Evolutionary conservation across 1,139 yeast genomes (phyloP), one percentile per base, ranked within the genome.

Genomic region (Debaryomyces udenii): DNA sequence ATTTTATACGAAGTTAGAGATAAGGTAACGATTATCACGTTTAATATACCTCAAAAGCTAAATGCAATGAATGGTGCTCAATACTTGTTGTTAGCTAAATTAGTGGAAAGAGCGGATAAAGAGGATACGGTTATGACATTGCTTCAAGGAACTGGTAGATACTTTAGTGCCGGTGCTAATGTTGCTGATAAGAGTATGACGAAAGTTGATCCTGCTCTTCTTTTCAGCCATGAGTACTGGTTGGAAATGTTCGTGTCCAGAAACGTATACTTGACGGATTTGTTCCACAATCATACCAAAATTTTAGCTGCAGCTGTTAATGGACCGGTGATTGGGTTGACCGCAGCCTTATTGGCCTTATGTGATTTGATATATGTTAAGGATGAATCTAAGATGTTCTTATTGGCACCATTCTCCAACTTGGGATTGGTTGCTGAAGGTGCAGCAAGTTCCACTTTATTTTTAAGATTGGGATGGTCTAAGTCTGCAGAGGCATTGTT

Each of bases 381-480:
- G 52, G 80, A 83, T 48, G 82, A 78, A 43, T 53, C 58, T 30
- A 70, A 80, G 44, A 77, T 84, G 39, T 86, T 71, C 61, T 50
- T 86, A 45, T 74, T 84, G 57, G 75, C 85, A 20, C 96, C 97
- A 11, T 89, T 89, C 62, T 81, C 93, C 39, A 85, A 84, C 59
- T 75, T 89, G 54, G 96, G 96, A 2, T 74, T 89, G 53, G 93
- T 86, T 3, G 80, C 88, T 45, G 97, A 89, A 63, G 96, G 96
- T 44, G 89, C 83, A 5, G 69, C 89, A 3, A 81, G 90, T 7
- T 78, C 81, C 16, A 79, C 93, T 9, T 70, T 89, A 42, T 81
- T 86, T 31, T 63, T 72, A 52, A 76, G 95, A 55, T 69, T 89
- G 46, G 96, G 96, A 2, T 70, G 83, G 70, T 81, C 89, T 47